Evolutionary conservation across 176 grass and related monocot genomes (phyloP).

Genomic region (Eleusine indica): DNA sequence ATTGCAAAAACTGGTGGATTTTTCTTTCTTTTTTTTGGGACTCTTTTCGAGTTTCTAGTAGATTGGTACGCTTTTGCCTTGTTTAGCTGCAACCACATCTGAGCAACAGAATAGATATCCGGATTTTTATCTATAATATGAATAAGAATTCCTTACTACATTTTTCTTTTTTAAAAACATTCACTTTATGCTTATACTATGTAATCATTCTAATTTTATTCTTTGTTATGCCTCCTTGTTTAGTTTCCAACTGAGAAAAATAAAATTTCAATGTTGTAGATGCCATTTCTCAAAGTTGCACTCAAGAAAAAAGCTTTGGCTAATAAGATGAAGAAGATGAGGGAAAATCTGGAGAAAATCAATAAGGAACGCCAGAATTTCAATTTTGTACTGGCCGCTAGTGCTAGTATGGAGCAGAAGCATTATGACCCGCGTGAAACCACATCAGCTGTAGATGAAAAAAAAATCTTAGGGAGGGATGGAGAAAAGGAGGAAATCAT

Average conservation of each 20-base stretch:
- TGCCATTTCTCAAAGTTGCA: not conserved
- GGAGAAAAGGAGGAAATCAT: not conserved
- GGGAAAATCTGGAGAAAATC: not conserved
- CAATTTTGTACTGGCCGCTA: not conserved
- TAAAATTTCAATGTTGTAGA: not conserved
- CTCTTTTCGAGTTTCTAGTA: no score
- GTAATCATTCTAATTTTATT: not conserved
- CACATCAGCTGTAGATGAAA: not conserved
- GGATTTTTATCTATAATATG: no score
- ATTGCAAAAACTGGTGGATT: no score
- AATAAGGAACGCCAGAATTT: not conserved
- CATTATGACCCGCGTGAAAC: not conserved
- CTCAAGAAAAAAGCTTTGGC: not conserved
- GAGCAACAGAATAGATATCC: no score
- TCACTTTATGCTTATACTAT: no score
- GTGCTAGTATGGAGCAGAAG: not conserved
- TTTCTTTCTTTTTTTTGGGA: no score
- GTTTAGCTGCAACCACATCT: no score
- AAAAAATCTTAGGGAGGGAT: not conserved
- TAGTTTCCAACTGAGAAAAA: not conserved
- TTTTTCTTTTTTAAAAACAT: no score
- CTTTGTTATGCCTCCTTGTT: not conserved
- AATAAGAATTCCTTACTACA: no score
- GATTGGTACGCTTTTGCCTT: no score
- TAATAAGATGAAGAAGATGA: not conserved